Evolutionary conservation across 768 basidiomycete genomes (phyloP).

Genomic region (Lactarius vividus): DNA sequence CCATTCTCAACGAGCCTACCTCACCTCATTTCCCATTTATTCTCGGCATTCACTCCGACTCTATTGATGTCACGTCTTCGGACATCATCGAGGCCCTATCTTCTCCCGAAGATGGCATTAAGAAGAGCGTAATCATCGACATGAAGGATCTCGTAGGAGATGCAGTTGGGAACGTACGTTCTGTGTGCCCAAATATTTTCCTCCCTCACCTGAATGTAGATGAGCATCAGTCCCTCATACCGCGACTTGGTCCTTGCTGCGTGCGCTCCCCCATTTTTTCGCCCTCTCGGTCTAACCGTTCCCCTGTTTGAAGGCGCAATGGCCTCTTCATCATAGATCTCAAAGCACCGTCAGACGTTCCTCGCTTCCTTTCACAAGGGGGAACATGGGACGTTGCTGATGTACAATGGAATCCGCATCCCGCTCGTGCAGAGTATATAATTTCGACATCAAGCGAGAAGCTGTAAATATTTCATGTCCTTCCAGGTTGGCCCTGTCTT

Average conservation of each 20-base stretch:
- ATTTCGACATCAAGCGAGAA: slow-evolving; percentile 89
- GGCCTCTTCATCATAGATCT: slow-evolving; percentile 96
- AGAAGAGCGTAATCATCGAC: slow-evolving; percentile 65
- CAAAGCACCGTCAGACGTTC: slow-evolving; percentile 79
- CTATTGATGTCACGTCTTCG: neutral
- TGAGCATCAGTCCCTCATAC: slow-evolving; percentile 87
- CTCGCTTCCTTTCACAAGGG: slow-evolving; percentile 93
- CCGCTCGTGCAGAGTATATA: slow-evolving; percentile 70
- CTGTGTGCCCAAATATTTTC: neutral
- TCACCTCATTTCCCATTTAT: slow-evolving; percentile 3
- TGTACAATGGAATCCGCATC: slow-evolving; percentile 91
- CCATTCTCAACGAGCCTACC: neutral
- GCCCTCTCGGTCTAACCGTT: neutral
- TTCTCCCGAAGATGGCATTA: slow-evolving; percentile 54
- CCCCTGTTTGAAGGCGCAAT: slow-evolving; percentile 51
- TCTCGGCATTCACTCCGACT: neutral
- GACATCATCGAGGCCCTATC: slow-evolving; percentile 27
- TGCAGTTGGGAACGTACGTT: slow-evolving; percentile 77
- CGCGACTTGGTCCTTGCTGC: slow-evolving; percentile 90
- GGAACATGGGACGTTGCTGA: slow-evolving; percentile 96
- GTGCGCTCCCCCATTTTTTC: slow-evolving; percentile 42
- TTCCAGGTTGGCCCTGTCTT: neutral
- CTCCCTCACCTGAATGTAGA: slow-evolving; percentile 42
- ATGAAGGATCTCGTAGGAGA: slow-evolving; percentile 79
- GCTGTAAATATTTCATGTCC: slow-evolving; percentile 47